Base-by-base conservation (phyloP, 2,329 filamentous ascomycete genomes). In the Hymenoscyphus albidus region DNA sequence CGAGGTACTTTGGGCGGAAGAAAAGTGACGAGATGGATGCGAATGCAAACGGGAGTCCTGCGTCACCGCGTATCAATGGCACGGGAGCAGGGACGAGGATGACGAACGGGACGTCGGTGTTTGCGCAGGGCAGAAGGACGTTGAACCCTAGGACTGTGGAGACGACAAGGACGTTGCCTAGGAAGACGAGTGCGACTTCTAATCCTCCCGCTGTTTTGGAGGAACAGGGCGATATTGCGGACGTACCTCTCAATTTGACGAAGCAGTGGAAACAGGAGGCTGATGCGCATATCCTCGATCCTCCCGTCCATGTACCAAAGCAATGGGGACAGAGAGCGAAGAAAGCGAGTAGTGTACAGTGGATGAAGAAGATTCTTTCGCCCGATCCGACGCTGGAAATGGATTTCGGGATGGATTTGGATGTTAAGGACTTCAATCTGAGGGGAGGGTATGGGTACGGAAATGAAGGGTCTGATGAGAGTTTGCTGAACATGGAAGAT, bases 341-440 rank as follows among this genome's bases (percentile, higher is more conserved):
- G 63, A 65, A 65, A 7, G 44, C 55, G 56, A 22, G 44, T 55
- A 14, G 56, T 38, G 22, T 31, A n/a, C 16, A 31, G 27, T 71
- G 66, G 67, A 65, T 70, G 44, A 59, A 59, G 35, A 71, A 67
- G 56, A 68, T 69, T 35, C 27, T 71, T n/a, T 62, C 64, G 1
- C 67, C 70, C 13, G 68, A 70, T n/a, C 38, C 40, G 12, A 65
- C 65, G 7, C 31, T 63, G 18, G 62, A 71, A 22, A 62, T 67
- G 39, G 62, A 64, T 51, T 51, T 51, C 22, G 44, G 44, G n/a
- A 51, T 51, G 44, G 44, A 51, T 51, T 18, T 51, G 18, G 44
- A 51, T 51, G 6, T 51, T 3, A 10, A 18, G 5, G 44, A 18
- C 6, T 51, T 5, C 5, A 35, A 35, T 35, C 5, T 51, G 44